A percentile compares a stretch with the other conserved stretches of the same genome.
These are phyloP conservation scores for Colletotrichum australisinense DNA, from an alignment of 2,329 filamentous ascomycete species.

Conservation along the genomic window DNA sequence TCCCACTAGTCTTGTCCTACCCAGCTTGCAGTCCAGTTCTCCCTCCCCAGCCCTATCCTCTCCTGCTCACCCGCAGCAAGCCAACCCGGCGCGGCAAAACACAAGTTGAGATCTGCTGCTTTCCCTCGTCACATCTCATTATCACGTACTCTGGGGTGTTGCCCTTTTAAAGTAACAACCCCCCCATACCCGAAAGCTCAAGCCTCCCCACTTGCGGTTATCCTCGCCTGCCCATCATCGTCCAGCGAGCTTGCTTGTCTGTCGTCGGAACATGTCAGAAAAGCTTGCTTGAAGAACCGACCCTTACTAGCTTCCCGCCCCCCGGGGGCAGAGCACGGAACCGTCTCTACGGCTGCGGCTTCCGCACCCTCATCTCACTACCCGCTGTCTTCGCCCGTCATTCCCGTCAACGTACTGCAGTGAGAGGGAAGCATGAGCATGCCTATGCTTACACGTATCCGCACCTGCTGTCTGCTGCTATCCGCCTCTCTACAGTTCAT, in stretches of 20 bases:
- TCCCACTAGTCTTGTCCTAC: neutral
- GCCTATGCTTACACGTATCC: neutral
- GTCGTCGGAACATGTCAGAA: constrained; percentile 28
- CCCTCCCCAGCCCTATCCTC: neutral
- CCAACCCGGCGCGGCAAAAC: neutral
- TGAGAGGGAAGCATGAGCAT: constrained; percentile 25
- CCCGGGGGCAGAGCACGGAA: constrained; percentile 13
- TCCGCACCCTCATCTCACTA: constrained; percentile 3
- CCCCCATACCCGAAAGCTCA: constrained; percentile 31
- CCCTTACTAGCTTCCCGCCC: constrained; percentile 28
- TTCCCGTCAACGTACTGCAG: neutral
- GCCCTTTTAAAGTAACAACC: constrained; percentile 33
- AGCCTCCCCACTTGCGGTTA: constrained; percentile 29
- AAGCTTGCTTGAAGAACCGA: constrained; percentile 26
- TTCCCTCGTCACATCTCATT: constrained; percentile 32
- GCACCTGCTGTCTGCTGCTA: constrained; percentile 23
- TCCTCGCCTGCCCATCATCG: constrained; percentile 23
- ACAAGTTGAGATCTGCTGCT: constrained; percentile 19
- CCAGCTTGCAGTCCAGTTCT: too few relatives aligned
- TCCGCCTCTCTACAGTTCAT: constrained; percentile 21
- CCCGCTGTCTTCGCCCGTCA: constrained; percentile 6
- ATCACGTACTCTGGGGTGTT: constrained; percentile 17
- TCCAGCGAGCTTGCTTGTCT: constrained; percentile 18
- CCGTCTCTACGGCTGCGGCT: constrained; percentile 10
- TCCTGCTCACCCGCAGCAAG: constrained; percentile 12